These are phyloP conservation scores for Talaromyces sp. DNA, from an alignment of 2,329 filamentous ascomycete genomes.

Conservation along the genomic window DNA sequence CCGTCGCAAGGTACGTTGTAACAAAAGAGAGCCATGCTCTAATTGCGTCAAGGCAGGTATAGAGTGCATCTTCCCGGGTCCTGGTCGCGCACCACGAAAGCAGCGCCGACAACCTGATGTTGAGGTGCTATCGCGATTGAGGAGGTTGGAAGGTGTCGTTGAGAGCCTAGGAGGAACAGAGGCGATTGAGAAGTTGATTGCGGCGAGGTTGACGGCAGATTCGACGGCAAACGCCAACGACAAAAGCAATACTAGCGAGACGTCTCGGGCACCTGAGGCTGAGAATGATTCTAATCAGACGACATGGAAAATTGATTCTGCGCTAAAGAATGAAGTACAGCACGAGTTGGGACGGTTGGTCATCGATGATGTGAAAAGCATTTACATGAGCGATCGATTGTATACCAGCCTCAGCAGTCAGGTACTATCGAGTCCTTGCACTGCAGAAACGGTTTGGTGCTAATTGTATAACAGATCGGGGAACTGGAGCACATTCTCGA, in stretches of 20 bases:
- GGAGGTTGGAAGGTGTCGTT: slow-evolving; percentile 59
- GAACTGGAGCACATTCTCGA: slow-evolving; percentile 61
- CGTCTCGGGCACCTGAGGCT: neutral
- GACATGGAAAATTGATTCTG: neutral
- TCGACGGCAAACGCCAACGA: slow-evolving; percentile 1
- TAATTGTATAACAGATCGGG: slow-evolving; percentile 46
- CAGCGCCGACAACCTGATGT: slow-evolving; percentile 55
- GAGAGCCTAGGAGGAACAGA: slow-evolving; percentile 53
- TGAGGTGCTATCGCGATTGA: slow-evolving; percentile 57
- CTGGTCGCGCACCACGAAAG: slow-evolving; percentile 58
- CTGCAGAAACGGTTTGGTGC: neutral
- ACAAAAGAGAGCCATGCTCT: slow-evolving; percentile 47
- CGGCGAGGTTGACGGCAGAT: slow-evolving; percentile 10
- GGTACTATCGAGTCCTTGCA: slow-evolving; percentile 32
- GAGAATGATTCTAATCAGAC: neutral
- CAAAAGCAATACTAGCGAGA: neutral
- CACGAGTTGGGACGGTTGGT: slow-evolving; percentile 55
- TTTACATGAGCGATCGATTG: slow-evolving; percentile 61
- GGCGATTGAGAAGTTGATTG: slow-evolving; percentile 25
- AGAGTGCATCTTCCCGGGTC: slow-evolving; percentile 61
- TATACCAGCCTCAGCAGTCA: slow-evolving; percentile 61
- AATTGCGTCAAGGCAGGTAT: slow-evolving; percentile 50
- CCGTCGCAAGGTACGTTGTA: slow-evolving; percentile 47
- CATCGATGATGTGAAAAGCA: slow-evolving; percentile 56
- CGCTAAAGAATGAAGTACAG: neutral